Evolutionary conservation across 371 early-diverging fungal species (phyloP).

Genomic region (Quaeritorhiza haematococci): DNA sequence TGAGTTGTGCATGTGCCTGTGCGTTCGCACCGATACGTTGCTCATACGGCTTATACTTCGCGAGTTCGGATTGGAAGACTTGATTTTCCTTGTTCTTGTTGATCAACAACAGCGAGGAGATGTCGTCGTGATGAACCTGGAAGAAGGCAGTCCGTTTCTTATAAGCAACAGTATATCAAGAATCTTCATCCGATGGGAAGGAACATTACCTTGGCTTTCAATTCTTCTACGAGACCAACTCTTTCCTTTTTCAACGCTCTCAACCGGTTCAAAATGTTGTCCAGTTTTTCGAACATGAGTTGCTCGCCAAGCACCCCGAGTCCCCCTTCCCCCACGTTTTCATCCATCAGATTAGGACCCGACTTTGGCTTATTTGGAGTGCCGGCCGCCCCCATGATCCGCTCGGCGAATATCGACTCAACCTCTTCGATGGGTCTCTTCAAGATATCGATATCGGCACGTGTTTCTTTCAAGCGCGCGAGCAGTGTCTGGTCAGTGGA

Average conservation of each 20-base stretch:
- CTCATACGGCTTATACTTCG: slow-evolving; percentile 79
- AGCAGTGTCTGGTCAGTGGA: slow-evolving; percentile 66
- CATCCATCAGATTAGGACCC: slow-evolving; percentile 32
- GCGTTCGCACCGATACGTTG: slow-evolving; percentile 69
- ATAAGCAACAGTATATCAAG: too few relatives aligned
- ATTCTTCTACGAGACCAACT: slow-evolving; percentile 66
- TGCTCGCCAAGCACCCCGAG: slow-evolving; percentile 59
- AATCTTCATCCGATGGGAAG: too few relatives aligned
- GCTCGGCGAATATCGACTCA: slow-evolving; percentile 58
- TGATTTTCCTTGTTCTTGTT: slow-evolving; percentile 82
- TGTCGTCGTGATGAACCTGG: slow-evolving; percentile 85
- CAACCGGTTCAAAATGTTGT: slow-evolving; percentile 38
- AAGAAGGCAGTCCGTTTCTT: too few relatives aligned
- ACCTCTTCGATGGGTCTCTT: slow-evolving; percentile 50
- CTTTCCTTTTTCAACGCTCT: slow-evolving; percentile 67
- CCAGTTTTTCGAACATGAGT: slow-evolving; percentile 64
- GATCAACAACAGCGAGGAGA: slow-evolving; percentile 72
- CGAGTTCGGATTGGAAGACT: slow-evolving; percentile 82
- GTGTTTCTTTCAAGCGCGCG: slow-evolving; percentile 49
- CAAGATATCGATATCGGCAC: slow-evolving; percentile 51
- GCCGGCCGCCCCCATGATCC: slow-evolving; percentile 34
- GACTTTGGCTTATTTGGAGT: neutral
- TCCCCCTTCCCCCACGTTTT: slow-evolving; percentile 35
- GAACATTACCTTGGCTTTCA: slow-evolving; percentile 78
- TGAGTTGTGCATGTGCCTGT: slow-evolving; percentile 67